phyloP scores from a whole-genome alignment of 768 basidiomycete genomes.

The Pholiota conissans region DNA sequence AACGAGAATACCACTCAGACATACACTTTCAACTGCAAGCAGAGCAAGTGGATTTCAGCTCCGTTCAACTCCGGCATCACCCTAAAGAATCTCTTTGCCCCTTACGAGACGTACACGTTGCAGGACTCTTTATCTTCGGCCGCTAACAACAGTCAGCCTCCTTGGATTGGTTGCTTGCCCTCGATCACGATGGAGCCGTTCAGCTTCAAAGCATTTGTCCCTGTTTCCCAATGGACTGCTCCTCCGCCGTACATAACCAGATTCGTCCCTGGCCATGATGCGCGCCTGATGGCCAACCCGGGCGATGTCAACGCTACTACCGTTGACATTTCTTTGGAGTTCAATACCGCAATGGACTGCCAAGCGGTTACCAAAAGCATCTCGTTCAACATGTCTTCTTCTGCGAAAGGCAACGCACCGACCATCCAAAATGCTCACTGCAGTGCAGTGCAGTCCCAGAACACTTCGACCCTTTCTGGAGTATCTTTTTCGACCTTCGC shows the following conservation, averaged over 20 bases:
- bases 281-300: slow-evolving; percentile 55
- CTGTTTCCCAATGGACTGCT: slow-evolving; percentile 60
- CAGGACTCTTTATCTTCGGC: slow-evolving; percentile 65
- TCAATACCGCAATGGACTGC: slow-evolving; percentile 78
- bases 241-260: slow-evolving; percentile 75
- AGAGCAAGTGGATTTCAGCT: slow-evolving; percentile 70
- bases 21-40: slow-evolving; percentile 62
- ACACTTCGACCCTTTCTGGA: slow-evolving; percentile 50
- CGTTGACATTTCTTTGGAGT: slow-evolving; percentile 74
- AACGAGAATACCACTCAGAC: slow-evolving; percentile 79
- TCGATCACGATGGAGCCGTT: slow-evolving; percentile 68
- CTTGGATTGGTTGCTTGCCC: slow-evolving; percentile 75
- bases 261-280: slow-evolving; percentile 87
- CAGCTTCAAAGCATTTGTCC: slow-evolving; percentile 83
- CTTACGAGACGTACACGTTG: slow-evolving; percentile 79
- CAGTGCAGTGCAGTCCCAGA: slow-evolving; percentile 44
- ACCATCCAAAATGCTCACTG: slow-evolving; percentile 54
- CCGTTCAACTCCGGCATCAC: slow-evolving; percentile 63
- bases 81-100: slow-evolving; percentile 77
- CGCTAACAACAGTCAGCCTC: slow-evolving; percentile 54
- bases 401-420: slow-evolving; percentile 59
- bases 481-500: slow-evolving; percentile 60
- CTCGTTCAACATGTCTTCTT: slow-evolving; percentile 68
- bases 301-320: slow-evolving; percentile 53
- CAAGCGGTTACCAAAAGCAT: slow-evolving; percentile 61